Evolutionary conservation across 1,284 basidiomycete genomes (phyloP).

Genomic region (Melampsora americana): DNA sequence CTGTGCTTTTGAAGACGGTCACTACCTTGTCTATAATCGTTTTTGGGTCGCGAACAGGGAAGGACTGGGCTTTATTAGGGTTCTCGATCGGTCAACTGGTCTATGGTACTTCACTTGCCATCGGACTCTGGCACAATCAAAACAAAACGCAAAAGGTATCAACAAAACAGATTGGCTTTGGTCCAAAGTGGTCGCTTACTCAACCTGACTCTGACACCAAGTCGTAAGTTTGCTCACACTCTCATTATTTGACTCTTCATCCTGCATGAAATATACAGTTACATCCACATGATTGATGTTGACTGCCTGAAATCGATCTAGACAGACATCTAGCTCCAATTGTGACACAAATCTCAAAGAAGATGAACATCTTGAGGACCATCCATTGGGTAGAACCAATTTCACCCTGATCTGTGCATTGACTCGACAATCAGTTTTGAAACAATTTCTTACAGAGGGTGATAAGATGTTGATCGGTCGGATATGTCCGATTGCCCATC

Average conservation of each 20-base stretch:
- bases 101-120: slow-evolving; percentile 61
- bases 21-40: slow-evolving; percentile 67
- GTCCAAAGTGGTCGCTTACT: neutral
- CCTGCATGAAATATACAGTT: slow-evolving; percentile 6
- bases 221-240: neutral
- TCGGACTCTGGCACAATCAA: slow-evolving; percentile 50
- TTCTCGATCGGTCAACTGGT: slow-evolving; percentile 76
- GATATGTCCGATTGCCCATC: slow-evolving; percentile 75
- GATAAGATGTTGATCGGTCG: slow-evolving; percentile 84
- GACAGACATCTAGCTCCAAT: neutral
- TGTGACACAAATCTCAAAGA: neutral
- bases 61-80: slow-evolving; percentile 63
- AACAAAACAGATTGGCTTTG: neutral
- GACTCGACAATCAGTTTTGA: slow-evolving; percentile 79
- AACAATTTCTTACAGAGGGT: slow-evolving; percentile 91
- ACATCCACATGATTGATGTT: slow-evolving; percentile 1
- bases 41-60: slow-evolving; percentile 50
- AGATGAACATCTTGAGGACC: neutral
- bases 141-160: neutral
- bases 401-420: slow-evolving; percentile 68
- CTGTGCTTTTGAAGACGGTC: slow-evolving; percentile 70
- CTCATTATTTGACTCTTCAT: neutral
- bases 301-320: slow-evolving; percentile 13
- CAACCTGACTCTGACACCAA: neutral
- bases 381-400: slow-evolving; percentile 57